These are phyloP conservation scores for Monotropa hypopitys DNA, from an alignment of 179 eudicot species.

Conservation along the genomic window DNA sequence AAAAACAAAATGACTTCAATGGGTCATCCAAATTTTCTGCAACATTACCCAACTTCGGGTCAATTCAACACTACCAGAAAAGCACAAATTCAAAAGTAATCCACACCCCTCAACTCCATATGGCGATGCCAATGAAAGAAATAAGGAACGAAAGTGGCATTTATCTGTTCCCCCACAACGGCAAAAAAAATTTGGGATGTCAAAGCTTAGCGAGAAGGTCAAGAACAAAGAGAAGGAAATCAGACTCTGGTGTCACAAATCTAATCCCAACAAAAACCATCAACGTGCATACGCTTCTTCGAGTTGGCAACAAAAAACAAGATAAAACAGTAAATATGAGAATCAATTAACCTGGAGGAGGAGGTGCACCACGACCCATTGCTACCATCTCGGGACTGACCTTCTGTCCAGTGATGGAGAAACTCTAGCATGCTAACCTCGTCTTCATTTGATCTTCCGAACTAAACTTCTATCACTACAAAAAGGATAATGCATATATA, in stretches of 20 bases:
- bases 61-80: neutral
- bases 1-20: neutral
- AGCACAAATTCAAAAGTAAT: neutral
- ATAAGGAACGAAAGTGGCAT: neutral
- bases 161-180: neutral
- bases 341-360: constrained; percentile 35
- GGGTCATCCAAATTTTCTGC: neutral
- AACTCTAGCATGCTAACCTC: too few relatives aligned
- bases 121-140: neutral
- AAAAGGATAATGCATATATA: too few relatives aligned
- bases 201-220: neutral
- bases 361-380: constrained; percentile 64
- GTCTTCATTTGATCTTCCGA: too few relatives aligned
- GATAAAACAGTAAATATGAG: neutral
- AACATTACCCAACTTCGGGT: neutral
- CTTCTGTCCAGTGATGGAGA: constrained; percentile 76
- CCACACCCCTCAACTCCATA: neutral
- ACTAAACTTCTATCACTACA: too few relatives aligned
- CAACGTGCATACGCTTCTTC: neutral
- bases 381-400: constrained; percentile 66
- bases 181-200: neutral
- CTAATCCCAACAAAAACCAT: neutral
- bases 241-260: neutral
- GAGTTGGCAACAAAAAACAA: neutral
- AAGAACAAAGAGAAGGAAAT: neutral